Percentiles rank a stretch among this genome's conserved stretches.
Evolutionary conservation across 1,284 basidiomycete species (phyloP).

Genomic region (Ganoderma lingzhi): DNA sequence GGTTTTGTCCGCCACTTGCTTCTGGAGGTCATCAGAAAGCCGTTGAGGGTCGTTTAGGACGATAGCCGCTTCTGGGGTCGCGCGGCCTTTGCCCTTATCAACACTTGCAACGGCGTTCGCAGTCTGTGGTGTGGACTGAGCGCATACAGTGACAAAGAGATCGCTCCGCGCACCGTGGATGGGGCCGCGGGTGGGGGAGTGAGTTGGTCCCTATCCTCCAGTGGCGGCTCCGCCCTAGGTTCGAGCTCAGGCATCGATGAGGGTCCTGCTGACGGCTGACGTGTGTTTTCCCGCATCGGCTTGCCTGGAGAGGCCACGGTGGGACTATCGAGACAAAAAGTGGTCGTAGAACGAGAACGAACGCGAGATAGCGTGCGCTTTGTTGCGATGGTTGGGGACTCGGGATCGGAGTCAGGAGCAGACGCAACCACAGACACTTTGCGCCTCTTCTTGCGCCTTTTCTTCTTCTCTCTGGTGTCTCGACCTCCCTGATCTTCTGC

Average conservation of each 20-base stretch:
- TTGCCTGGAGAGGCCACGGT: neutral
- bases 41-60: constrained; percentile 9
- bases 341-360: constrained; percentile 20
- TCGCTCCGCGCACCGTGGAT: constrained; percentile 12
- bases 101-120: constrained; percentile 3
- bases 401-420: constrained; percentile 10
- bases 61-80: constrained; percentile 7
- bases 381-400: constrained; percentile 5
- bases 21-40: constrained; percentile 19
- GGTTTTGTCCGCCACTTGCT: constrained; percentile 26
- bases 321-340: constrained; percentile 3
- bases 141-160: neutral
- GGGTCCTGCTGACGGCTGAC: constrained; percentile 16
- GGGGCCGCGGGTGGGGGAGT: constrained; percentile 4
- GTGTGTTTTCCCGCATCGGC: neutral
- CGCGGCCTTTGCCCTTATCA: constrained; percentile 32
- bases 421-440: constrained; percentile 34
- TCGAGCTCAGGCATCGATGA: constrained; percentile 5
- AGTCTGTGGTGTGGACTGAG: neutral
- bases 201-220: neutral
- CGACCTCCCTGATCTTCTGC: constrained; percentile 15
- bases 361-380: constrained; percentile 14
- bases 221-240: constrained; percentile 8
- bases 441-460: constrained; percentile 39
- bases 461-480: constrained; percentile 38